Base-by-base conservation (phyloP, 768 basidiomycete species). In the Boletus coccyginus region DNA sequence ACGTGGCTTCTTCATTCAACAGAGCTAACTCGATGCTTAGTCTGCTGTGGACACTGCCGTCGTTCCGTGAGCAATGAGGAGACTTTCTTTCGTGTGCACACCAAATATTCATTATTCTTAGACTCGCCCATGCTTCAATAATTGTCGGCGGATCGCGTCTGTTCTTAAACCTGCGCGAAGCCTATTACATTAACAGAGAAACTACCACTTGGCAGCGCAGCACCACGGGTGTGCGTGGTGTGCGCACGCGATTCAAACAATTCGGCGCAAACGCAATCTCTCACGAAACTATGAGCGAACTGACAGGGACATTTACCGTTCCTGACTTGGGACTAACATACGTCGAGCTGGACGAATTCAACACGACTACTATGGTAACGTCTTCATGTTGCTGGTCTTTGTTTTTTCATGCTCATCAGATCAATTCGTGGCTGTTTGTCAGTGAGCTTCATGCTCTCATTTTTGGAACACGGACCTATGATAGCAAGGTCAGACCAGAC, bases 151-250 rank as follows among this genome's bases (percentile, higher is more conserved):
- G 47, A 36, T 48, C 47, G 36, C 47, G 47, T 17, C 36, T 48
- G 47, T 48, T 48, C 36, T 27, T 48, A 17, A 48, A 48, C 47
- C 36, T 48, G 47, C 47, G 47, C 24, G 47, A 48, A 38, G 47
- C 47, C 35, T 48, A 48, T 24, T 48, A 48, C 19, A 5, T 38
- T 19, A 27, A n/a, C 13, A 48, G 47, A 36, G 47, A 48, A 5
- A 12, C 32, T 11, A 13, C 21, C 9, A 27, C 35, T 27, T 36
- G 47, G 35, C 35, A 48, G 47, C 3, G 6, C 24, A 27, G 14
- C 16, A 11, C 35, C 19, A 33, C 13, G 36, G 35, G 8, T 35
- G 27, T 27, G 27, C 27, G 27, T 27, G 27, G 27, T 5, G 14
- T 16, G 21, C 36, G 12, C 14, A 12, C 10, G 21, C 35, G 21